These are phyloP conservation scores for Cercophora newfieldiana DNA, from an alignment of 495 filamentous ascomycete genomes.

Conservation along the genomic window DNA sequence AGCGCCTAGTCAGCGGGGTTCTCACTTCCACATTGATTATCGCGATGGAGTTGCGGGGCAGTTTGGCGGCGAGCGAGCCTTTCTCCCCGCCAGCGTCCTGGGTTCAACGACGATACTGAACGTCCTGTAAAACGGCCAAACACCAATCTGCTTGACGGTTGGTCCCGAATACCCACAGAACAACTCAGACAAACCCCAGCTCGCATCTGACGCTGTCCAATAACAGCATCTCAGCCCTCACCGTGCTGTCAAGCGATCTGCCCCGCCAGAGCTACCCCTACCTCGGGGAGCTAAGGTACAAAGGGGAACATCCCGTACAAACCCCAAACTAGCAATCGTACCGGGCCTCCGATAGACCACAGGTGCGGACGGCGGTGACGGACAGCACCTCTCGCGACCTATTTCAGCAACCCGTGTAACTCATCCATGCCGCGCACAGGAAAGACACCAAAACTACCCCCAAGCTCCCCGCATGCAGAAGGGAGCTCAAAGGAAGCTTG, in stretches of 20 bases:
- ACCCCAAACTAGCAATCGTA: neutral
- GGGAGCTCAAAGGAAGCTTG: neutral
- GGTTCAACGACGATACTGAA: neutral
- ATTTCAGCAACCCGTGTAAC: neutral
- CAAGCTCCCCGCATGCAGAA: neutral
- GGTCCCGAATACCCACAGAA: neutral
- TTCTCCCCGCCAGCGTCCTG: neutral
- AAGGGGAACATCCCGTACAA: neutral
- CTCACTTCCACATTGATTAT: conserved; percentile 1
- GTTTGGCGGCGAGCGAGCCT: neutral
- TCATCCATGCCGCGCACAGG: too few species aligned
- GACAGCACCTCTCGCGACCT: too few species aligned
- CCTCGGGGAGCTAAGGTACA: neutral
- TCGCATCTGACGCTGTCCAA: neutral
- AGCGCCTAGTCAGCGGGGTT: conserved; percentile 21
- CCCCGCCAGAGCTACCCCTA: neutral
- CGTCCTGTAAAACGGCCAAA: neutral
- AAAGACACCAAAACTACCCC: neutral
- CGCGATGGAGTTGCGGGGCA: neutral
- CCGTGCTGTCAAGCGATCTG: too few species aligned
- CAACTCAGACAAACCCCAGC: neutral
- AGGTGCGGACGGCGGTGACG: neutral
- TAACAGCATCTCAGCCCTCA: neutral
- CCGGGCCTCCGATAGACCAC: neutral
- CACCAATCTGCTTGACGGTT: too few species aligned